Conservation (phyloP, 192 early-diverging fungal genomes). For the Jimgerdemannia flammicorona region DNA sequence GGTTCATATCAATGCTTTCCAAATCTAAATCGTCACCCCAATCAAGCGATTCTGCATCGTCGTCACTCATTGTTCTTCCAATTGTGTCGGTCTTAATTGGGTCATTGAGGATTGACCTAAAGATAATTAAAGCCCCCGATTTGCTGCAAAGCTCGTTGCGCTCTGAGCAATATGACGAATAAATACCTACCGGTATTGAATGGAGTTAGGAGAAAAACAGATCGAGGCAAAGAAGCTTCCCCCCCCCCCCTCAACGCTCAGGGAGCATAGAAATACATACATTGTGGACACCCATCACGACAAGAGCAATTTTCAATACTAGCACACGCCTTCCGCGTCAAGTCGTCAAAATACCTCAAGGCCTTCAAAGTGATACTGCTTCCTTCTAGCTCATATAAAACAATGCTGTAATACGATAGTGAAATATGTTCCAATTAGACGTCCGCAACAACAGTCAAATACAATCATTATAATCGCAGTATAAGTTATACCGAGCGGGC, state of each 20-base stretch:
- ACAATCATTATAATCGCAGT: background rate
- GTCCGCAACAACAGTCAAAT: background rate
- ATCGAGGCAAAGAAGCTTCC: background rate
- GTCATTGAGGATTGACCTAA: constrained; percentile 20
- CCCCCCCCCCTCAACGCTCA: background rate
- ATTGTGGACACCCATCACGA: constrained; percentile 42
- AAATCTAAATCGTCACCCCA: too few species aligned
- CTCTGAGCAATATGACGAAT: constrained; percentile 35
- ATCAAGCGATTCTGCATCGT: too few species aligned
- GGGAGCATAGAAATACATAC: constrained; percentile 14
- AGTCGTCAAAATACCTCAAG: constrained; percentile 28
- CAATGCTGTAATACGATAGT: constrained; percentile 23
- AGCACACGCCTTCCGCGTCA: constrained; percentile 28
- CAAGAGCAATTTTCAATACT: constrained; percentile 42
- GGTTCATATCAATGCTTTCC: too few species aligned
- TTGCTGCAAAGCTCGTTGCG: constrained; percentile 41
- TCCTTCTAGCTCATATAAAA: constrained; percentile 39
- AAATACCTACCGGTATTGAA: constrained; percentile 21
- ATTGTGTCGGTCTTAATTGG: background rate
- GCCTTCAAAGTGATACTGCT: constrained; percentile 33
- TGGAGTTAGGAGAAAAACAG: background rate
- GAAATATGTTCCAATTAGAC: background rate
- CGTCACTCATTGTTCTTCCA: background rate
- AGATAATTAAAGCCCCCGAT: constrained; percentile 39
- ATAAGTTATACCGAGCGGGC: constrained; percentile 28